A percentile compares a stretch with the other conserved stretches of the same genome.
Conservation (phyloP, 805 yeast species). For the Candida parachauliodes region DNA sequence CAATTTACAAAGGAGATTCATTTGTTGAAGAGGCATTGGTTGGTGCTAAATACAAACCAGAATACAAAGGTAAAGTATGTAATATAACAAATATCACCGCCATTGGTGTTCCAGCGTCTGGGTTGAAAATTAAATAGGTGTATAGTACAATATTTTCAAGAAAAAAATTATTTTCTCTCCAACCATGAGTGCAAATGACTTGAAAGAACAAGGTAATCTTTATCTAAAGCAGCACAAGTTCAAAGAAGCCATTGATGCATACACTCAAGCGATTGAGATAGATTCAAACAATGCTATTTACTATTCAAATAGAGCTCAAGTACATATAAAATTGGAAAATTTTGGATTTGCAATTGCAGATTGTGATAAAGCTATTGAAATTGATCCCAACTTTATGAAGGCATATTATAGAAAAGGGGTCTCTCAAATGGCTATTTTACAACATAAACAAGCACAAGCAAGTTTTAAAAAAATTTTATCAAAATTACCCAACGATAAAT, state of each 20-base stretch:
- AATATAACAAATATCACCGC: conserved; percentile 68
- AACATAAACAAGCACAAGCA: conserved; percentile 67
- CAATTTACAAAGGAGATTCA: conserved; percentile 77
- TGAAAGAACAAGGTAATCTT: conserved; percentile 71
- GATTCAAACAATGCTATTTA: conserved; percentile 58
- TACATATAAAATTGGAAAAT: conserved; percentile 78
- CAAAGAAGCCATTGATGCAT: conserved; percentile 61
- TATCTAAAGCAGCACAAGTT: conserved; percentile 64
- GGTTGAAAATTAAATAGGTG: conserved; percentile 54
- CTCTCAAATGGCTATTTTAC: conserved; percentile 69
- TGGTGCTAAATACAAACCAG: conserved; percentile 79
- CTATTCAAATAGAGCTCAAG: conserved; percentile 87
- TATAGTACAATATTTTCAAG: background rate
- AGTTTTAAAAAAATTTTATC: conserved; percentile 65
- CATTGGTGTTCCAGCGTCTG: conserved; percentile 91
- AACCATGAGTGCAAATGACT: conserved; percentile 37
- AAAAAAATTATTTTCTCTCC: background rate
- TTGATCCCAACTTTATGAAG: conserved; percentile 67
- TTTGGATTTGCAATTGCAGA: conserved; percentile 85
- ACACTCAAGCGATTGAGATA: conserved; percentile 70
- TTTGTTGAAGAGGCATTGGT: conserved; percentile 75
- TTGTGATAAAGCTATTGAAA: conserved; percentile 63
- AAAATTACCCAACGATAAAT: conserved; percentile 63
- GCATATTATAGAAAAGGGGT: conserved; percentile 87
- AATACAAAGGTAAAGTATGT: conserved; percentile 77